A percentile compares a stretch with the other conserved stretches of the same genome.
phyloP scores from a whole-genome alignment of 768 basidiomycete genomes.

The Pleurotus platypus region DNA sequence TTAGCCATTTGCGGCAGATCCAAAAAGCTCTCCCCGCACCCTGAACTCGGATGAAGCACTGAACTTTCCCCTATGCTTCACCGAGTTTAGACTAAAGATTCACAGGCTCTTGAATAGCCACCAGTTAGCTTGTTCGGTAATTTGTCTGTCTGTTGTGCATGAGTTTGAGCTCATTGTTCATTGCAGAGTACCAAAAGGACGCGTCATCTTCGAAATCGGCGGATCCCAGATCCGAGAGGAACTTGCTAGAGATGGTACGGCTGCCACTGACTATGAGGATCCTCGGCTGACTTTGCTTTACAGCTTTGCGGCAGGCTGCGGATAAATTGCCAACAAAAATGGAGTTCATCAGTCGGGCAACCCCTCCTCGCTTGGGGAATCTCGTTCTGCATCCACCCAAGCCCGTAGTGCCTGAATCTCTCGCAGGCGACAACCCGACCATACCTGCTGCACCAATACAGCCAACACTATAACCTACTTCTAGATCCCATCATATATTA shows the following conservation, averaged over 20 bases:
- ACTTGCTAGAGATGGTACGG: slow-evolving; percentile 84
- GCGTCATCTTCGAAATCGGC: slow-evolving; percentile 81
- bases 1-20: too few relatives aligned
- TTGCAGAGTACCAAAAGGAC: slow-evolving; percentile 18
- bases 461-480: too few relatives aligned
- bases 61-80: too few relatives aligned
- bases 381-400: slow-evolving; percentile 29
- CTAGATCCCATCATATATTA: too few relatives aligned
- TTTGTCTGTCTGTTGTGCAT: slow-evolving; percentile 26
- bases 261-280: neutral
- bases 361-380: slow-evolving; percentile 76
- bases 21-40: too few relatives aligned
- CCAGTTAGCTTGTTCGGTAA: too few relatives aligned
- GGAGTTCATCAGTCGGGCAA: slow-evolving; percentile 74
- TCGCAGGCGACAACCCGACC: neutral
- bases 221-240: slow-evolving; percentile 88
- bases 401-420: neutral
- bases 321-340: slow-evolving; percentile 83
- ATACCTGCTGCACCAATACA: too few relatives aligned
- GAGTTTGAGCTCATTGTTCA: neutral
- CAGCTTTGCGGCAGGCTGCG: slow-evolving; percentile 83
- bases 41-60: too few relatives aligned
- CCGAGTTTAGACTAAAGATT: too few relatives aligned
- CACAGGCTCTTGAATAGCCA: too few relatives aligned
- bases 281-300: slow-evolving; percentile 4